Evolutionary conservation across 2,329 filamentous ascomycete genomes (phyloP), one percentile per base, ranked within the genome.

Genomic region (Fusarium virguliforme): DNA sequence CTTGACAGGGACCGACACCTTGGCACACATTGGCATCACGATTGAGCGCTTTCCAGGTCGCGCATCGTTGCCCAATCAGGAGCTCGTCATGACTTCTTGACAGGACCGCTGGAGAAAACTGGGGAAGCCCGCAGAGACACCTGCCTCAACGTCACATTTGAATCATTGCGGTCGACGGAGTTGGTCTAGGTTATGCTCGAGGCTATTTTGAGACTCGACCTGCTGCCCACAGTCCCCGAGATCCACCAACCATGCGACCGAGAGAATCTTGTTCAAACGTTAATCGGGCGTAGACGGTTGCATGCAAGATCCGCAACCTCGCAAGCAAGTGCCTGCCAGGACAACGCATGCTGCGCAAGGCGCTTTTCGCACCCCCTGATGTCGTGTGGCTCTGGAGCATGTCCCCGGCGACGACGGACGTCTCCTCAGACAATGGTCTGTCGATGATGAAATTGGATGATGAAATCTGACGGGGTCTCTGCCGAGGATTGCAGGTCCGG

Each of bases 21-120:
- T 48, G 48, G 65, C 50, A 30, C 50, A 30, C 37, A 40, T 56
- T 55, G 22, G 41, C 48, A 72, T 66, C 43, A 32, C 68, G 65
- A 71, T 62, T 68, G 50, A 43, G 64, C 37, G 54, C 54, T 59
- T 38, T 53, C 34, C 48, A 59, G 53, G 62, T 68, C 51, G 73
- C 64, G 54, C 67, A 65, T 64, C 62, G 58, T 64, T 64, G 51
- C 26, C 73, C 66, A 74, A 72, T 75, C 32, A 74, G 48, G 63
- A 60, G 65, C 26, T n/a, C 18, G 54, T 55, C 51, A 56, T 51
- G 56, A 67, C 15, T 56, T 59, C 55, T 43, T 65, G 43, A 63
- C 65, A 72, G 61, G 50, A 43, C 57, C 22, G 24, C 48, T 48
- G 53, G n/a, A 34, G 40, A 67, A 73, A 65, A 69, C 60, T 55